phyloP scores from a whole-genome alignment of 768 basidiomycete species.

The Chalciporus piperatus region DNA sequence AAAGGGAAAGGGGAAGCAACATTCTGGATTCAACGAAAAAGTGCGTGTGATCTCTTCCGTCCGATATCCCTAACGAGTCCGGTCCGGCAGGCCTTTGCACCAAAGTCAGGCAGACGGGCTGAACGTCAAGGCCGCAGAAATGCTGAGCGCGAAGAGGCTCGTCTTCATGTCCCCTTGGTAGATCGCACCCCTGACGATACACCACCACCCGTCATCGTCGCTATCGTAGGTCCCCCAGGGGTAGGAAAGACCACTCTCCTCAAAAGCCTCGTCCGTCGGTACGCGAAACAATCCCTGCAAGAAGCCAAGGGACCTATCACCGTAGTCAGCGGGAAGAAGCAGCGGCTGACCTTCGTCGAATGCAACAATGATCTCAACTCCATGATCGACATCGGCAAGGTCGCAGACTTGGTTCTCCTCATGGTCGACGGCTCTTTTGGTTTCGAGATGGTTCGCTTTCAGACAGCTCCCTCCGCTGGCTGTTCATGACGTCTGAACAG shows the following conservation, averaged over 20 bases:
- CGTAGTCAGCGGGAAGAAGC: conserved; percentile 89
- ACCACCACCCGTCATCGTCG: conserved; percentile 92
- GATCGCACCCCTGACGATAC: conserved; percentile 89
- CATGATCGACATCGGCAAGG: conserved; percentile 97
- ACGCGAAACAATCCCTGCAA: conserved; percentile 89
- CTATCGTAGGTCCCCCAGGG: conserved; percentile 93
- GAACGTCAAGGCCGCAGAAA: conserved; percentile 87
- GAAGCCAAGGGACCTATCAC: conserved; percentile 94
- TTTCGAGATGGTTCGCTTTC: conserved; percentile 88
- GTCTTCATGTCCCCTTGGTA: conserved; percentile 93
- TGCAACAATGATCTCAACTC: conserved; percentile 97
- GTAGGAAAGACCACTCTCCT: conserved; percentile 96
- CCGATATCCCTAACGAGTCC: not conserved
- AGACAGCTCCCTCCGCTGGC: not conserved
- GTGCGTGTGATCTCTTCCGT: conserved; percentile 34
- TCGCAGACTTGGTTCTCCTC: conserved; percentile 92
- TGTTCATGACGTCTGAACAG: conserved; percentile 38
- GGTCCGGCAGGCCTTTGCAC: conserved; percentile 73
- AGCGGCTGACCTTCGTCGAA: conserved; percentile 93
- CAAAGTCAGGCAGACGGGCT: conserved; percentile 84
- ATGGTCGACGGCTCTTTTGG: conserved; percentile 99
- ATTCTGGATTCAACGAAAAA: conserved; percentile 88
- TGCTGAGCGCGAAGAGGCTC: conserved; percentile 90
- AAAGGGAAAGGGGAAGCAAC: conserved; percentile 68
- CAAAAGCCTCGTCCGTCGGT: conserved; percentile 85